Evolutionary conservation across 495 filamentous ascomycete species (phyloP), one percentile per base, ranked within the genome.

Genomic region (Penicillium ochrochloron): DNA sequence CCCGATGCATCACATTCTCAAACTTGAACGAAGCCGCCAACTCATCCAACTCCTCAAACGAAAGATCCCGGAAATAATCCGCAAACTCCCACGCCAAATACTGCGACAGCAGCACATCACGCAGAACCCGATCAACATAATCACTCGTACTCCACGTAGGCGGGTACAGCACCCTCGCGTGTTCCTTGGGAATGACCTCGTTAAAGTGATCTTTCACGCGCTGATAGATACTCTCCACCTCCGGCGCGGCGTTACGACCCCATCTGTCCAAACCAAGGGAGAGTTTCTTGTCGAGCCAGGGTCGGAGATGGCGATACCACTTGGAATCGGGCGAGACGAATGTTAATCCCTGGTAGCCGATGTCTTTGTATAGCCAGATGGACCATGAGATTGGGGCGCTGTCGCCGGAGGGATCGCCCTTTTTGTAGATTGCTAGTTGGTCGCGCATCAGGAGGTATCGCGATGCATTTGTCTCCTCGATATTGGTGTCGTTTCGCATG

Each of bases 41-140:
- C n/a, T 48, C 44, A 48, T 48, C 44, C 44, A 48, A 48, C 44
- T 48, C 44, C 44, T 48, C 44, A 25, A 48, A 48, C 19, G 44
- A 48, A 14, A 48, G 44, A 48, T 48, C 44, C 44, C 44, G 19
- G 44, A 48, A 48, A 48, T 48, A 48, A 21, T 48, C 44, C 21
- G 44, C 44, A 48, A 48, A 48, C 44, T 48, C 44, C 19, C 21
- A 25, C 21, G 19, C 19, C 44, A 48, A 48, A 48, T 48, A 48
- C 21, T 48, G 44, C 9, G 44, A 48, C 3, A 48, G 21, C 3
- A 48, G 9, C 23, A 48, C 44, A 25, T 48, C 44, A 11, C 44
- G 44, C 15, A 48, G 44, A 48, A 48, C 44, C 9, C 44, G 44
- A 14, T 48, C 44, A 25, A 48, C 21, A 11, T 48, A 48, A 25